Evolutionary conservation across 2,329 filamentous ascomycete species (phyloP).

Genomic region (Diaporthe destruens): DNA sequence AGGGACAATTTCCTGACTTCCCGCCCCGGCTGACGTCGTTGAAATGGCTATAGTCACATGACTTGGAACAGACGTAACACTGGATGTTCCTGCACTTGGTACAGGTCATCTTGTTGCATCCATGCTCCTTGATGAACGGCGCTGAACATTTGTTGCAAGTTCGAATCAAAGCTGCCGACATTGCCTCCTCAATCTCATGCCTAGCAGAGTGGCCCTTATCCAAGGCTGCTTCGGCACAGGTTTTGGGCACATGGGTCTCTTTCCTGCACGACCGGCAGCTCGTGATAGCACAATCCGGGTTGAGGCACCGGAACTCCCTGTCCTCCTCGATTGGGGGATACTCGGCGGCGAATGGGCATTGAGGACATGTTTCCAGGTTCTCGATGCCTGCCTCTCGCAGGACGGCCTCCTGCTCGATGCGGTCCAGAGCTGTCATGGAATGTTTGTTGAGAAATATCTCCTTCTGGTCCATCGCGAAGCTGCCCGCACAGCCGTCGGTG

Average conservation of each 20-base stretch:
- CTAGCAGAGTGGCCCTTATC: constrained; percentile 72
- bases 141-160: constrained; percentile 76
- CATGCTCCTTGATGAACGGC: constrained; percentile 82
- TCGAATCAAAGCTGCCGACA: constrained; percentile 83
- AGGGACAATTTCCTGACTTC: constrained; percentile 69
- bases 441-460: constrained; percentile 69
- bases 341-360: constrained; percentile 84
- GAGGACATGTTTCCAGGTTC: constrained; percentile 81
- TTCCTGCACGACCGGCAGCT: constrained; percentile 78
- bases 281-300: constrained; percentile 71
- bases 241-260: constrained; percentile 78
- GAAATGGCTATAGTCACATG: constrained; percentile 79
- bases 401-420: constrained; percentile 77
- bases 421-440: constrained; percentile 72
- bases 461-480: constrained; percentile 69
- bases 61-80: constrained; percentile 80
- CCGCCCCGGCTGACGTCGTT: constrained; percentile 63
- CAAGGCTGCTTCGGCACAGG: constrained; percentile 74
- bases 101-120: constrained; percentile 76
- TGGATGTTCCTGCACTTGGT: constrained; percentile 68
- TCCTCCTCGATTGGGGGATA: constrained; percentile 75
- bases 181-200: constrained; percentile 83
- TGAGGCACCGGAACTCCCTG: constrained; percentile 80
- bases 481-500: constrained; percentile 72
- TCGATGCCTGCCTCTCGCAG: constrained; percentile 79